These are phyloP conservation scores for Cutaneotrichosporon cutaneum DNA, from an alignment of 1,284 basidiomycete genomes.

Conservation along the genomic window DNA sequence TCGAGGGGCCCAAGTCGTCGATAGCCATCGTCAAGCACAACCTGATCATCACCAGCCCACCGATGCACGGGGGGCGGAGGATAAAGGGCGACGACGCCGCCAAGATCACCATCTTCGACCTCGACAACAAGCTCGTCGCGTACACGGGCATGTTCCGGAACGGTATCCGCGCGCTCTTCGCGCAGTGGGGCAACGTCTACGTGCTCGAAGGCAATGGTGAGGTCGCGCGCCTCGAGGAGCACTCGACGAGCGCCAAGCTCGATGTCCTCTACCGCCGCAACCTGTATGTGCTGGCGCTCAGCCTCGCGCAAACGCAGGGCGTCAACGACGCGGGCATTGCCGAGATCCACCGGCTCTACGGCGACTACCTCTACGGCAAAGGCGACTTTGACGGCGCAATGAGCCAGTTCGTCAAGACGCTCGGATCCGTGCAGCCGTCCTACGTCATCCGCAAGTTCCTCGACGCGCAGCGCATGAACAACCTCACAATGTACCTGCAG, in stretches of 20 bases:
- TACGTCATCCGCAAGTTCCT: slow-evolving; percentile 98
- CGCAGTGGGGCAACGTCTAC: slow-evolving; percentile 74
- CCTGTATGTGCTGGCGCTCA: slow-evolving; percentile 67
- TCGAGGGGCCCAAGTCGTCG: slow-evolving; percentile 64
- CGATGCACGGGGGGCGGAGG: slow-evolving; percentile 57
- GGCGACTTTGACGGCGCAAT: slow-evolving; percentile 91
- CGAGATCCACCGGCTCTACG: slow-evolving; percentile 84
- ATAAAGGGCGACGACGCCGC: slow-evolving; percentile 61
- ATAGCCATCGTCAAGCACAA: slow-evolving; percentile 74
- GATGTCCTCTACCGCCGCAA: slow-evolving; percentile 76
- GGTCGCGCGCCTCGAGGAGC: slow-evolving; percentile 72
- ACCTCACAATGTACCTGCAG: slow-evolving; percentile 92
- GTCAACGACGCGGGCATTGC: slow-evolving; percentile 71
- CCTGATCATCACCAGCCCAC: slow-evolving; percentile 84
- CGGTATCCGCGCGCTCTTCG: slow-evolving; percentile 75
- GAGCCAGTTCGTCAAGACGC: slow-evolving; percentile 86
- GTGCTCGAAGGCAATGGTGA: slow-evolving; percentile 72
- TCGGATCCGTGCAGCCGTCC: slow-evolving; percentile 85
- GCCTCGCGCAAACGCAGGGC: slow-evolving; percentile 70
- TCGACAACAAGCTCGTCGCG: slow-evolving; percentile 87
- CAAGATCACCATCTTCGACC: slow-evolving; percentile 85
- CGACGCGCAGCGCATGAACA: slow-evolving; percentile 91
- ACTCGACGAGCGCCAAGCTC: slow-evolving; percentile 73
- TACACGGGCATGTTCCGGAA: slow-evolving; percentile 75
- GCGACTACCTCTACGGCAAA: slow-evolving; percentile 86